Conservation (phyloP, 306 rosid species). For the Prunus campanulata region DNA sequence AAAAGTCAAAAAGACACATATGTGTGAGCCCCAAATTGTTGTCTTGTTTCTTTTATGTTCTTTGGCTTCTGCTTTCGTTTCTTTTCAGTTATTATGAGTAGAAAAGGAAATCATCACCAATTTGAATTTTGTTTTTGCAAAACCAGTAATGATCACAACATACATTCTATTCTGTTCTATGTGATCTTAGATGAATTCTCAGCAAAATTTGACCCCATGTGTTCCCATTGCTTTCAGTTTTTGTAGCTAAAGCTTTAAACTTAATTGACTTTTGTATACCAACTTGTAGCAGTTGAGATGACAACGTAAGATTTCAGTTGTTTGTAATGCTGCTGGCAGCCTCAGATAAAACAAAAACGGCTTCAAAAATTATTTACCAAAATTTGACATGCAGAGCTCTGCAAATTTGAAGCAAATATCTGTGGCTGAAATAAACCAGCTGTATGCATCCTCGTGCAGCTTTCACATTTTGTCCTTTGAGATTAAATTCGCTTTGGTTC, state of each 20-base stretch:
- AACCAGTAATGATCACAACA: not conserved
- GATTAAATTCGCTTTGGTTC: not conserved
- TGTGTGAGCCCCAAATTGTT: not conserved
- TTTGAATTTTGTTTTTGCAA: not conserved
- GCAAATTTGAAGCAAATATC: too few relatives aligned
- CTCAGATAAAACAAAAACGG: not conserved
- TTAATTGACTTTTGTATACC: not conserved
- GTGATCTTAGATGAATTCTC: not conserved
- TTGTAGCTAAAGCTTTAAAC: not conserved
- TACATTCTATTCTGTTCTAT: not conserved
- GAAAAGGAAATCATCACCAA: not conserved
- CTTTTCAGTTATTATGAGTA: not conserved
- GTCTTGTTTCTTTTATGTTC: not conserved
- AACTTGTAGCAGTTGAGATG: not conserved
- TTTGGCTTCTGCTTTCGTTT: not conserved
- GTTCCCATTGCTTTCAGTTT: not conserved
- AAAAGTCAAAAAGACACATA: not conserved
- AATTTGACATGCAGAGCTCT: too few relatives aligned
- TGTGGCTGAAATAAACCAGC: too few relatives aligned
- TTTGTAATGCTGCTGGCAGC: not conserved
- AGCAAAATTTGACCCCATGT: not conserved
- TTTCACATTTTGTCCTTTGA: not conserved
- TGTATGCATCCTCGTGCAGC: not conserved
- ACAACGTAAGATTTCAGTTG: not conserved
- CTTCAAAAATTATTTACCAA: not conserved